Conservation (phyloP, 306 rosid genomes). For the Castanea sativa region DNA sequence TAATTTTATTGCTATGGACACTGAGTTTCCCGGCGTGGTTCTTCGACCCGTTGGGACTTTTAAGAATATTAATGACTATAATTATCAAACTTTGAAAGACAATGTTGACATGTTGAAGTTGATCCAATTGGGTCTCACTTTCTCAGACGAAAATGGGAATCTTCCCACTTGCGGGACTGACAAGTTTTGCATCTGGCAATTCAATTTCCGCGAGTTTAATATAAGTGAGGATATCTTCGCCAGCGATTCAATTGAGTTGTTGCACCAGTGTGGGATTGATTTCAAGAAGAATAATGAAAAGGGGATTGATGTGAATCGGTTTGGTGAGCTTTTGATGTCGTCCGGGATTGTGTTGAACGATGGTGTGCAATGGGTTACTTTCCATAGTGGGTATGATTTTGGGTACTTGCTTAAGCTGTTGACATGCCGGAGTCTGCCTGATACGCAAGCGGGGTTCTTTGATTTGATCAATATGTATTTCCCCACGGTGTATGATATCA, state of each 20-base stretch:
- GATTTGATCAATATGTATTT: constrained; percentile 55
- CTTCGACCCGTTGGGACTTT: constrained; percentile 81
- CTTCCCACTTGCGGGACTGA: constrained; percentile 72
- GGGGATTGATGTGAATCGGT: constrained; percentile 59
- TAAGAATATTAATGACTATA: constrained; percentile 68
- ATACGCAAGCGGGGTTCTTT: constrained; percentile 48
- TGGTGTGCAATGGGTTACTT: constrained; percentile 54
- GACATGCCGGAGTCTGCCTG: constrained; percentile 54
- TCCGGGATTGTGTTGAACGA: constrained; percentile 60
- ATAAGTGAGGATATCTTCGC: constrained; percentile 54
- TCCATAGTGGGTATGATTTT: constrained; percentile 69
- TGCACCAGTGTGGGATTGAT: constrained; percentile 74
- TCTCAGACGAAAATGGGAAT: constrained; percentile 72
- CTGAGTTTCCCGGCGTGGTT: constrained; percentile 93
- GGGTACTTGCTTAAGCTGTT: constrained; percentile 65
- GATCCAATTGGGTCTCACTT: constrained; percentile 89
- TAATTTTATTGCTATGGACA: constrained; percentile 79
- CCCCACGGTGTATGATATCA: constrained; percentile 59
- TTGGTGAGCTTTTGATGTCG: constrained; percentile 68
- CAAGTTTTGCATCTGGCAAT: constrained; percentile 55
- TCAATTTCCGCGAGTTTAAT: constrained; percentile 69
- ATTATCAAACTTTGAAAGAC: constrained; percentile 78
- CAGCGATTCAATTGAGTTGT: constrained; percentile 57
- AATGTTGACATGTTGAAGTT: constrained; percentile 89
- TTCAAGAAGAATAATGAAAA: constrained; percentile 62